These are phyloP conservation scores for Vitis rupestris DNA, from an alignment of 164 flowering plant genomes.

Conservation along the genomic window DNA sequence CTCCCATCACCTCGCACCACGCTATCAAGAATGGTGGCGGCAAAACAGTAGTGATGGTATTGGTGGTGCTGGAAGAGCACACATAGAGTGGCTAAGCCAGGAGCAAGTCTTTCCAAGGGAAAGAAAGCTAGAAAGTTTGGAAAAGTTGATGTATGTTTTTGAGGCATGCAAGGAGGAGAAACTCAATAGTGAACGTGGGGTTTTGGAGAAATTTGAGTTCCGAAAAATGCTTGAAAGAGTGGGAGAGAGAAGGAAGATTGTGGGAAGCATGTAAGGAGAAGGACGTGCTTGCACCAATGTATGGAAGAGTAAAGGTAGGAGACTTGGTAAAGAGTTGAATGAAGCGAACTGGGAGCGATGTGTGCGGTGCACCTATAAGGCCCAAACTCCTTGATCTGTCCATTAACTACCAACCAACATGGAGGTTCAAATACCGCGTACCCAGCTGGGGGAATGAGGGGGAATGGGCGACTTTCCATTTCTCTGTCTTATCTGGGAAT, in stretches of 20 bases:
- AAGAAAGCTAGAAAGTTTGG: background rate
- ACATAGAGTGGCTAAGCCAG: background rate
- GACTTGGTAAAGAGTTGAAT: background rate
- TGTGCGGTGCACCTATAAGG: no score
- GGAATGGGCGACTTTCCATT: no score
- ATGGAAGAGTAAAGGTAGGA: background rate
- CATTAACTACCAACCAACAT: no score
- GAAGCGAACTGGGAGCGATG: background rate
- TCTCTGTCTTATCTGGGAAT: no score
- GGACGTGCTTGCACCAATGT: background rate
- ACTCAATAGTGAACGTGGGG: background rate
- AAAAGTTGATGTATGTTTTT: background rate
- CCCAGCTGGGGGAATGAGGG: no score
- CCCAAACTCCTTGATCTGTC: no score
- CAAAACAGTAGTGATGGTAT: background rate
- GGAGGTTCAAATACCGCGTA: no score
- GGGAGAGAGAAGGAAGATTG: constrained; percentile 8
- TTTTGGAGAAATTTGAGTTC: constrained; percentile 3
- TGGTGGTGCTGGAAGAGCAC: background rate
- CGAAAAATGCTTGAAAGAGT: constrained; percentile 1
- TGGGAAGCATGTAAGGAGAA: constrained; percentile 21
- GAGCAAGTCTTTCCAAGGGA: background rate
- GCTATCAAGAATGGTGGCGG: background rate
- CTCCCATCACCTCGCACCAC: constrained; percentile 21
- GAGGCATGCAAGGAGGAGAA: background rate